phyloP scores from a whole-genome alignment of 2,329 filamentous ascomycete genomes.

The Fusarium praegraminearum region DNA sequence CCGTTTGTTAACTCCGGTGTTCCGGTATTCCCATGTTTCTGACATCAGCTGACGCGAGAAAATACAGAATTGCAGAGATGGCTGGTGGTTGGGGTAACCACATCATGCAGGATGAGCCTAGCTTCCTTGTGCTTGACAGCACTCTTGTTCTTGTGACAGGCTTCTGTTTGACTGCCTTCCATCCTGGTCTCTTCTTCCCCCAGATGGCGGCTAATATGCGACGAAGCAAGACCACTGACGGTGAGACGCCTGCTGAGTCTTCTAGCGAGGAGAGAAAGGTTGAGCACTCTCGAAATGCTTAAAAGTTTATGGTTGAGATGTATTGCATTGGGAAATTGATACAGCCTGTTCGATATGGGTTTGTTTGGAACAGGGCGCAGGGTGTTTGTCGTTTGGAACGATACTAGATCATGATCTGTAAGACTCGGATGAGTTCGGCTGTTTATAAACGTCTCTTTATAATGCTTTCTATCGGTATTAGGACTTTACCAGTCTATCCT shows the following conservation, averaged over 20 bases:
- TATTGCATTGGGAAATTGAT: neutral
- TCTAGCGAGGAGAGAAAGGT: slow-evolving; percentile 48
- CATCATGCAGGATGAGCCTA: slow-evolving; percentile 72
- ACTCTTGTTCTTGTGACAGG: slow-evolving; percentile 64
- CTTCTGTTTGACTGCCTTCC: slow-evolving; percentile 63
- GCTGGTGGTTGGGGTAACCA: slow-evolving; percentile 72
- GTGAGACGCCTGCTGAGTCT: slow-evolving; percentile 46
- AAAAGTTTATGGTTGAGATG: slow-evolving; percentile 6
- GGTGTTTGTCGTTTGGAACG: slow-evolving; percentile 1
- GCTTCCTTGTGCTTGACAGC: slow-evolving; percentile 69
- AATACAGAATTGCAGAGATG: slow-evolving; percentile 69
- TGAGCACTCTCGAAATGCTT: slow-evolving; percentile 31
- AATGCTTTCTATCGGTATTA: slow-evolving; percentile 43
- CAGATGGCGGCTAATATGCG: slow-evolving; percentile 58
- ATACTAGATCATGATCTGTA: slow-evolving; percentile 21
- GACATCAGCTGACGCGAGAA: slow-evolving; percentile 29
- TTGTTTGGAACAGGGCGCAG: slow-evolving; percentile 8
- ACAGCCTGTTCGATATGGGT: neutral
- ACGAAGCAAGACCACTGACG: slow-evolving; percentile 41
- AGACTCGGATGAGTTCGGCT: slow-evolving; percentile 21
- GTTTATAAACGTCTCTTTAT: slow-evolving; percentile 15
- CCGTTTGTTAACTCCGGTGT: neutral
- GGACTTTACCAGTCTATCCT: slow-evolving; percentile 58
- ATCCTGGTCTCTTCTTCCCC: slow-evolving; percentile 67
- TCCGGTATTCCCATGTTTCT: neutral